Evolutionary conservation across 176 grass and related monocot genomes (phyloP).

Genomic region (Stipa capillata): DNA sequence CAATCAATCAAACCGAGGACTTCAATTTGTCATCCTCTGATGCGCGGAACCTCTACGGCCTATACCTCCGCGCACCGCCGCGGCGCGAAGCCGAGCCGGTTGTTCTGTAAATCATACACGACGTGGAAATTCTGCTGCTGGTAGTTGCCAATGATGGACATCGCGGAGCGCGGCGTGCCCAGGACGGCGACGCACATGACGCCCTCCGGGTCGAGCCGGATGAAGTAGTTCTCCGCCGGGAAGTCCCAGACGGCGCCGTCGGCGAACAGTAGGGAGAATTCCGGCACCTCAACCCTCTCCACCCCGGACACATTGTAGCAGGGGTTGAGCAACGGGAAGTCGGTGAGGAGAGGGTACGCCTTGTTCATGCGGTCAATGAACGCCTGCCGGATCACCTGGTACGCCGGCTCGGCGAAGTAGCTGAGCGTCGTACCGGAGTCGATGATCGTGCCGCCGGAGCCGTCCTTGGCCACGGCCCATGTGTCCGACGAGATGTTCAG

Average conservation of each 20-base stretch:
- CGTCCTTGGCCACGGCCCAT: conserved; percentile 36
- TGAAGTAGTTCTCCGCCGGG: conserved; percentile 89
- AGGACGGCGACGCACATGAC: conserved; percentile 76
- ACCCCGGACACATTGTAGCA: conserved; percentile 89
- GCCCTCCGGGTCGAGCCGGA: conserved; percentile 55
- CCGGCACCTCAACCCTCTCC: conserved; percentile 58
- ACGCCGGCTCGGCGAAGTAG: conserved; percentile 86
- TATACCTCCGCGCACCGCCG: conserved; percentile 71
- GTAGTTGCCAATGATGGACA: conserved; percentile 87
- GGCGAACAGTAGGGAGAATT: conserved; percentile 49
- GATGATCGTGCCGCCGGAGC: conserved; percentile 75
- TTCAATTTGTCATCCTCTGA: background rate
- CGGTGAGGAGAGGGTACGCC: conserved; percentile 37
- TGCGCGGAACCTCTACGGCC: background rate
- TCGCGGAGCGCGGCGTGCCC: conserved; percentile 41
- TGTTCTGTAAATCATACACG: conserved; percentile 58
- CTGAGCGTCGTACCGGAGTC: conserved; percentile 95
- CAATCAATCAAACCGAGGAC: conserved; percentile 12
- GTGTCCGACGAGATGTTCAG: conserved; percentile 34
- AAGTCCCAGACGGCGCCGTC: conserved; percentile 86
- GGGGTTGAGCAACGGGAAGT: conserved; percentile 64
- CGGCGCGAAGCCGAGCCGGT: conserved; percentile 71
- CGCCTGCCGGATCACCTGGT: conserved; percentile 51
- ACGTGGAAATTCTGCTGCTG: conserved; percentile 98
- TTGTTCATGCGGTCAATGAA: conserved; percentile 39